Base-by-base conservation (phyloP, 2,329 filamentous ascomycete genomes). In the Colletotrichum euphorbiae region DNA sequence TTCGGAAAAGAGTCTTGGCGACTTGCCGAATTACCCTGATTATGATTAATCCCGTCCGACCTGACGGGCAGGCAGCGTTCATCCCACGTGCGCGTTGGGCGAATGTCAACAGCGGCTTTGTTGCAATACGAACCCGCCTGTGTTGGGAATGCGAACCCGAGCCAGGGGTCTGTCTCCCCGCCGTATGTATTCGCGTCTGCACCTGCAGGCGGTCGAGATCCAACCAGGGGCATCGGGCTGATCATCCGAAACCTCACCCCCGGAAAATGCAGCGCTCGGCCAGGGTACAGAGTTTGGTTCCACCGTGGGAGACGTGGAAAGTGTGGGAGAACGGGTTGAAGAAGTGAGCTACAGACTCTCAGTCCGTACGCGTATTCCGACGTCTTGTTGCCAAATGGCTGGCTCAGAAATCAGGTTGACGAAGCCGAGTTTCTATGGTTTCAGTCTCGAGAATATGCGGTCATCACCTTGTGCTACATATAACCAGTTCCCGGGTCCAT, bases 171-270 rank as follows among this genome's bases (percentile, higher is more conserved):
- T 21, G 28, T 28, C 17, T 21, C 54, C 36, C 36, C 11, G 15
- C 15, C 38, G 36, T 43, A 43, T 56, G 36, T 43, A 43, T 56
- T 42, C 38, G 36, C 36, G 24, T 58, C 24, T 38, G 2, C 17
- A 4, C 8, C 48, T 33, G 48, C 13, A 8, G 48, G 21, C 24
- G 2, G n/a, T 8, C 28, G 21, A 33, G 48, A 24, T 15, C n/a
- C 13, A 19, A 15, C 24, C 48, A 51, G 24, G 48, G 48, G 48
- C 48, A 51, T 51, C 48, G 36, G 40, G 51, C 21, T 33, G 21
- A 55, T 55, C 51, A 38, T 11, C 33, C 51, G 51, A 40, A 55
- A 55, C 31, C 38, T n/a, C 42, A 40, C 48, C 48, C 48, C 48
- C 48, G 48, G 48, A 24, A 51, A 33, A 33, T 31, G 28, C 48